Percentiles rank a stretch among this genome's conserved stretches.
Conservation (phyloP, 208 protist genomes). For the Borovskyia barvae region DNA sequence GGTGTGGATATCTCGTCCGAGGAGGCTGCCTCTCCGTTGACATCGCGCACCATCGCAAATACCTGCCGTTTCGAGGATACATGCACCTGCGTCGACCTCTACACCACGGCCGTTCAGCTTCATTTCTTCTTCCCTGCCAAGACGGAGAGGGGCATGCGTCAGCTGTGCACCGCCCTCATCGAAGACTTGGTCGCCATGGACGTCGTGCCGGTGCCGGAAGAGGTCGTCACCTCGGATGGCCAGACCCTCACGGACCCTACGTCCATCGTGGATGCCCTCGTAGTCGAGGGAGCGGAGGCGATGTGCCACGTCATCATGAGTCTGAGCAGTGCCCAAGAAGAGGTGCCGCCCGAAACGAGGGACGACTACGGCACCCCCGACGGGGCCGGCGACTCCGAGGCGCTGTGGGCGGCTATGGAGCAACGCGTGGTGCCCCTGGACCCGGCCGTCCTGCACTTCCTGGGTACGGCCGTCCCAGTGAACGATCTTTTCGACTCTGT, state of each 20-base stretch:
- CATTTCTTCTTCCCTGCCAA: conserved; percentile 44
- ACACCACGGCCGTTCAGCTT: conserved; percentile 27
- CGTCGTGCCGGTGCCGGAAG: conserved; percentile 12
- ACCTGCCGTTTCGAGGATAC: too few species aligned
- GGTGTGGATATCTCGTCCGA: too few species aligned
- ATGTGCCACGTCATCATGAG: conserved; percentile 21
- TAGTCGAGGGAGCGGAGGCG: conserved; percentile 20
- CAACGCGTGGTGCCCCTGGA: conserved; percentile 12
- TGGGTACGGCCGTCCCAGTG: conserved; percentile 26
- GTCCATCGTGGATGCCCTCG: conserved; percentile 15
- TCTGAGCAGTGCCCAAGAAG: conserved; percentile 5
- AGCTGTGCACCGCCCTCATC: conserved; percentile 27
- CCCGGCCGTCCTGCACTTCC: conserved; percentile 22
- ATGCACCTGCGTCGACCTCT: conserved; percentile 15
- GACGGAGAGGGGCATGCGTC: conserved; percentile 19
- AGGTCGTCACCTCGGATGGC: conserved; percentile 16
- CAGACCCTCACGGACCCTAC: conserved; percentile 13
- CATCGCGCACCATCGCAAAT: too few species aligned
- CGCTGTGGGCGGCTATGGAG: conserved; percentile 8
- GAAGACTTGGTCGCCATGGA: conserved; percentile 26
- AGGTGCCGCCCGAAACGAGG: neutral
- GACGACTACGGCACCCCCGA: conserved; percentile 4
- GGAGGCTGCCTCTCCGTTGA: too few species aligned
- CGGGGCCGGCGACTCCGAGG: conserved; percentile 2
- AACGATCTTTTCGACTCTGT: conserved; percentile 30